Evolutionary conservation across 345 rosid genomes (phyloP).

Genomic region (Salix exigua): DNA sequence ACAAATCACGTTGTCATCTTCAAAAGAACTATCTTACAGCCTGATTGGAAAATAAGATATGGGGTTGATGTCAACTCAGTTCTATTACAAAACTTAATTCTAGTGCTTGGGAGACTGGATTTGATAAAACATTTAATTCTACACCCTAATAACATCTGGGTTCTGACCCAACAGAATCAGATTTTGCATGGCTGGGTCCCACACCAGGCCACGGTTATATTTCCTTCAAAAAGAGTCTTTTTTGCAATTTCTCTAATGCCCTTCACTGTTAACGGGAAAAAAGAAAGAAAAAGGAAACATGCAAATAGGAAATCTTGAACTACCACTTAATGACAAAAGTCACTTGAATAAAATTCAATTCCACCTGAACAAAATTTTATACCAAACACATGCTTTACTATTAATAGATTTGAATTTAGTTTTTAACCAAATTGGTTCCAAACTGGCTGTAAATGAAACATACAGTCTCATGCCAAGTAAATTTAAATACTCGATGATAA

Average conservation of each 20-base stretch:
- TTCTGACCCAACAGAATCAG: not conserved
- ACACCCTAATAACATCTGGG: not conserved
- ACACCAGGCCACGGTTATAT: not conserved
- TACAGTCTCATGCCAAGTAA: not conserved
- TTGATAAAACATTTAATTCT: not conserved
- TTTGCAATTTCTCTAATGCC: not conserved
- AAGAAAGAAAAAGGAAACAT: not conserved
- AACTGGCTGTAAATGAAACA: not conserved
- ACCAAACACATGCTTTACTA: not conserved
- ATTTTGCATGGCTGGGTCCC: not conserved
- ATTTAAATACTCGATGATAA: not conserved
- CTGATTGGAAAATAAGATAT: too few relatives aligned
- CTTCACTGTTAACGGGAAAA: not conserved
- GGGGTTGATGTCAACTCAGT: too few relatives aligned
- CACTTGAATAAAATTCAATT: too few relatives aligned
- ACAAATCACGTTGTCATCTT: too few relatives aligned
- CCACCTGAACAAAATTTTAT: too few relatives aligned
- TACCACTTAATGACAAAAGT: not conserved
- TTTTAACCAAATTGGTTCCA: not conserved
- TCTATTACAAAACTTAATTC: not conserved
- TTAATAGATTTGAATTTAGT: not conserved
- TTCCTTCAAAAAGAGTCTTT: not conserved
- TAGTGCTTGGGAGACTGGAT: not conserved
- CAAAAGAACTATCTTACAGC: too few relatives aligned
- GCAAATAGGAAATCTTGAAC: not conserved